These are phyloP conservation scores for Capsicum baccatum DNA, from an alignment of 257 asterid species.

Conservation along the genomic window DNA sequence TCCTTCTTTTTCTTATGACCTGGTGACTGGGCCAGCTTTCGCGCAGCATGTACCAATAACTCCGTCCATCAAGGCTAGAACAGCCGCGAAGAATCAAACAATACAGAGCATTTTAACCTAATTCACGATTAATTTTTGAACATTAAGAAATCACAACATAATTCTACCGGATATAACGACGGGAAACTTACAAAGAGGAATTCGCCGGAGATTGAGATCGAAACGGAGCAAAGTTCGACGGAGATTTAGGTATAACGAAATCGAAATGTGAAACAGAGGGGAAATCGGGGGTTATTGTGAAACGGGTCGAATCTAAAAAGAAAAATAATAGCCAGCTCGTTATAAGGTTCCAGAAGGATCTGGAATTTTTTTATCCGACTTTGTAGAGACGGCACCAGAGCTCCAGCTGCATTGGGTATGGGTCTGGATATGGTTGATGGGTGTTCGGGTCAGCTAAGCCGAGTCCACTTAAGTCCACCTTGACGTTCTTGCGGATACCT, in stretches of 20 bases:
- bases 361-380: neutral
- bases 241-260: neutral
- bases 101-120: neutral
- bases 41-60: too few relatives aligned
- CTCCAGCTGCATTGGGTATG: neutral
- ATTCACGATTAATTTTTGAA: neutral
- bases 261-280: neutral
- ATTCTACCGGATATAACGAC: neutral
- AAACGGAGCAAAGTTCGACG: neutral
- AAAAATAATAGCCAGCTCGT: neutral
- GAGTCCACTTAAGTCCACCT: neutral
- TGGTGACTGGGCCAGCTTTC: too few relatives aligned
- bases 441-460: neutral
- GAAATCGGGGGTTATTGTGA: neutral
- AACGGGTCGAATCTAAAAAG: neutral
- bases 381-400: neutral
- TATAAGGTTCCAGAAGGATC: slow-evolving; percentile 23
- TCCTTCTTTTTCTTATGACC: neutral
- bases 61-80: too few relatives aligned
- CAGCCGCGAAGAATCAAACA: neutral
- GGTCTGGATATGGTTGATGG: neutral
- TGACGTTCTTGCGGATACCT: neutral
- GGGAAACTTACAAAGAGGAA: neutral
- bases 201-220: slow-evolving; percentile 23
- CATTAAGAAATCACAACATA: neutral